Evolutionary conservation across 1,284 basidiomycete genomes (phyloP), one percentile per base, ranked within the genome.

Genomic region (Papiliotrema flavescens): DNA sequence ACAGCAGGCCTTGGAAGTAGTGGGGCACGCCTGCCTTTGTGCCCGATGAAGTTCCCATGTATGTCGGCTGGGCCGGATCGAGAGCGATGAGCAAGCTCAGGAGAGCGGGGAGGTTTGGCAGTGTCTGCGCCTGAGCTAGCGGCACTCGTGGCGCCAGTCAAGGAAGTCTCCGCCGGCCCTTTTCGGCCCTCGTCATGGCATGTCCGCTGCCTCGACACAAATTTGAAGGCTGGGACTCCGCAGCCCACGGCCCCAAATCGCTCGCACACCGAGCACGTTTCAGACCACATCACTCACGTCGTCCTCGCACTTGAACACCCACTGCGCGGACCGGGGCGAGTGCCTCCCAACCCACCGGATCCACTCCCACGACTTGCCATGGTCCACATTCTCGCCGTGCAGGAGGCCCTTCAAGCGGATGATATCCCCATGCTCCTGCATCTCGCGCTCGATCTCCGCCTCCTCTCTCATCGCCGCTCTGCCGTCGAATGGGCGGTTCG

Each of bases 341-440:
- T 56, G 43, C 36, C 45, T 48, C 15, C 63, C 60, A 1, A 65
- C 59, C 41, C 49, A 57, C 34, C 55, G 47, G 8, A 63, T 17
- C 62, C 61, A 93, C 19, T 85, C 82, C 66, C 89, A 82, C 3
- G 87, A 87, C 76, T 96, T 97, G 53, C 91, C 90, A 47, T 82
- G 77, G 74, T 94, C 94, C 90, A 95, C 93, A 75, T 95, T 95
- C 76, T 96, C 93, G 13, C 55, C 53, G 11, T 41, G 32, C 7
- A 55, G 11, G 28, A 59, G 48, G 7, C 39, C 54, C 15, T 56
- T 42, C 40, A 65, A 42, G 20, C 61, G 47, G 5, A 65, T 43
- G 19, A 65, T 37, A 51, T 65, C 63, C 3, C 54, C 55, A 51
- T 48, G 62, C 40, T 22, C 28, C 20, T 49, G 49, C 24, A 46